phyloP scores from a whole-genome alignment of 257 asterid genomes.

The Phtheirospermum japonicum region DNA sequence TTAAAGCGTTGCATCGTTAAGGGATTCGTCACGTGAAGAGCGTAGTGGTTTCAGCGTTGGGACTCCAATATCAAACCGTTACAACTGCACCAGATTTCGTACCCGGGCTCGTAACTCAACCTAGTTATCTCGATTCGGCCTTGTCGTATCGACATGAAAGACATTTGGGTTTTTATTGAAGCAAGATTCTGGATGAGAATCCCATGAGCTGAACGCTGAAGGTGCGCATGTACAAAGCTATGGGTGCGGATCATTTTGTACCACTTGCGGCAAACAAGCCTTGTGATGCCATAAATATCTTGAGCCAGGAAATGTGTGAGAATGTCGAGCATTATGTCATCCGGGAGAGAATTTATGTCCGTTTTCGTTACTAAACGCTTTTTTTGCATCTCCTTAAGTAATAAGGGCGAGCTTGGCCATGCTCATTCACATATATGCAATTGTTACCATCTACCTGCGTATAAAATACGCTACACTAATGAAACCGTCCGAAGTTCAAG shows the following conservation, averaged over 20 bases:
- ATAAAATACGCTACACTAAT: too few relatives aligned
- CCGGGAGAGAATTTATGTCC: neutral
- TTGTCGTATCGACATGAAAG: neutral
- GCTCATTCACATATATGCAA: too few relatives aligned
- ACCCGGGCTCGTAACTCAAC: neutral
- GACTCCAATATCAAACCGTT: neutral
- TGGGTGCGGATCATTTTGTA: neutral
- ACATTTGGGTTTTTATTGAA: neutral
- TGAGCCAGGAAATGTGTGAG: neutral
- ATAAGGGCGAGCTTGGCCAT: too few relatives aligned
- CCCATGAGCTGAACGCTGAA: neutral
- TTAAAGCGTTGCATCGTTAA: neutral
- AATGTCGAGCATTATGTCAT: neutral
- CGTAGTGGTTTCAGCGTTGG: neutral
- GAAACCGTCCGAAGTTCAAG: too few relatives aligned
- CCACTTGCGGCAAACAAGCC: slow-evolving; percentile 3
- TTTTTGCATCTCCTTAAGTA: too few relatives aligned
- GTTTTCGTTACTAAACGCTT: too few relatives aligned
- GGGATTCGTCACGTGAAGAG: neutral
- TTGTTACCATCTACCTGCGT: too few relatives aligned
- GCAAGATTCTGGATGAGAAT: neutral
- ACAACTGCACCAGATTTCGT: neutral
- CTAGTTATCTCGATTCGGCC: neutral
- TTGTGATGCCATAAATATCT: neutral
- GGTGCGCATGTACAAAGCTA: neutral